Evolutionary conservation across 805 yeast species (phyloP), one percentile per base, ranked within the genome.

Genomic region (Tetrapisispora pingtungensis): DNA sequence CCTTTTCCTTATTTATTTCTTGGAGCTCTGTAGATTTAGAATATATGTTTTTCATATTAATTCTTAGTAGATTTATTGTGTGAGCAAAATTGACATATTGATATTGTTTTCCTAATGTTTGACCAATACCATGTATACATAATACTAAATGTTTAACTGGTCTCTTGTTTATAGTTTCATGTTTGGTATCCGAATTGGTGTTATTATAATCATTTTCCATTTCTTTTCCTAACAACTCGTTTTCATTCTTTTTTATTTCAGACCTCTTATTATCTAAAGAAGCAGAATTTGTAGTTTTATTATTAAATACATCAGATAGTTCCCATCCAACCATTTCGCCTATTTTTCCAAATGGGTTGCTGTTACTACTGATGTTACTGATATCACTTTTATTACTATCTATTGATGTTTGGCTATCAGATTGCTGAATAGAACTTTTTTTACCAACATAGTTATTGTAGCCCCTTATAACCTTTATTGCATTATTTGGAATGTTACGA

Each of bases 41-140:
- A 47, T 71, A 74, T 4, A 78, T 68, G 4, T 63, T 61, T 50
- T 74, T 79, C 68, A 84, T 68, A 39, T 79, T 73, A 42, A 71
- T 66, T 47, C 88, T 65, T 49, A 89, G 61, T 28, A 74, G 70
- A 54, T 83, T 84, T 30, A 87, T 76, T 32, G 88, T 88, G 58
- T 88, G 95, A 8, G 87, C 80, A 66, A 90, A 93, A 62, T 86
- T 86, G 22, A 90, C 81, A 42, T 82, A 79, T 53, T 88, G 89
- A 56, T 82, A 79, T 55, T 77, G 77, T 38, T 78, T 70, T 1
- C 96, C 94, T 42, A 93, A 67, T 15, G 80, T 76, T 63, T 90
- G 98, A 1, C 97, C 98, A 48, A 90, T 85, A 0, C 98, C 98
- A 66, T 90, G 98, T 26, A 90, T 76, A 57, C 96, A 87, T n/a